Conservation (phyloP, 306 rosid species). For the Cicer chorassanicum region DNA sequence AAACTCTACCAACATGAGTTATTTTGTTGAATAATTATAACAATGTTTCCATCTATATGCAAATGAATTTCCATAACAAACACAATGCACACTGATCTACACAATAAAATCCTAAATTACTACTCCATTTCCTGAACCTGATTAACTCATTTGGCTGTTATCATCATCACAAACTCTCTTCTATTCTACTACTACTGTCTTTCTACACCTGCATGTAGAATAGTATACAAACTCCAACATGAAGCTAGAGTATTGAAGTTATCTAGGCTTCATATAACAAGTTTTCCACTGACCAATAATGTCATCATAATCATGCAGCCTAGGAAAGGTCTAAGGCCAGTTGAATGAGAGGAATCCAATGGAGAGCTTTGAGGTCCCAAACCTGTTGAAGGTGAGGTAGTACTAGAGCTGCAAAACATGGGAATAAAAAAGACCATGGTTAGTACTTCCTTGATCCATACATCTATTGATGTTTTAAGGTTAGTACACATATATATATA, state of each 20-base stretch:
- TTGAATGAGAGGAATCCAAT: slow-evolving; percentile 50
- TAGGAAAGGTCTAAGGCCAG: slow-evolving; percentile 55
- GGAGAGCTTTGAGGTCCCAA: slow-evolving; percentile 63
- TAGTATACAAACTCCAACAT: slow-evolving; percentile 41
- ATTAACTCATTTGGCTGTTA: neutral
- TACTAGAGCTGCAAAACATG: slow-evolving; percentile 57
- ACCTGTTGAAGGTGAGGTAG: slow-evolving; percentile 50
- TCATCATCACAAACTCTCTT: slow-evolving; percentile 8
- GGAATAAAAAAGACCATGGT: slow-evolving; percentile 29
- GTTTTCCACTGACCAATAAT: slow-evolving; percentile 47
- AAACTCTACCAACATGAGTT: slow-evolving; percentile 7
- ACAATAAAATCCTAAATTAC: slow-evolving; percentile 14
- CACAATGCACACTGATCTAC: slow-evolving; percentile 39
- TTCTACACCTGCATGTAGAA: slow-evolving; percentile 41
- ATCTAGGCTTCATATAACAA: slow-evolving; percentile 45
- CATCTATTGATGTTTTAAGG: neutral
- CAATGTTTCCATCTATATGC: slow-evolving; percentile 34
- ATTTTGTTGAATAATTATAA: slow-evolving; percentile 20
- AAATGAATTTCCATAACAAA: slow-evolving; percentile 43
- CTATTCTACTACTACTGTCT: slow-evolving; percentile 34
- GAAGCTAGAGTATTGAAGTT: slow-evolving; percentile 29
- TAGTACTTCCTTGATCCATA: slow-evolving; percentile 23
- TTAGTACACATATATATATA: neutral
- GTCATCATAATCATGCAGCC: slow-evolving; percentile 55
- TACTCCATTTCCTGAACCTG: slow-evolving; percentile 37